These are phyloP conservation scores for Ceratopteris richardii DNA, from an alignment of 75 land plant species.

Conservation along the genomic window DNA sequence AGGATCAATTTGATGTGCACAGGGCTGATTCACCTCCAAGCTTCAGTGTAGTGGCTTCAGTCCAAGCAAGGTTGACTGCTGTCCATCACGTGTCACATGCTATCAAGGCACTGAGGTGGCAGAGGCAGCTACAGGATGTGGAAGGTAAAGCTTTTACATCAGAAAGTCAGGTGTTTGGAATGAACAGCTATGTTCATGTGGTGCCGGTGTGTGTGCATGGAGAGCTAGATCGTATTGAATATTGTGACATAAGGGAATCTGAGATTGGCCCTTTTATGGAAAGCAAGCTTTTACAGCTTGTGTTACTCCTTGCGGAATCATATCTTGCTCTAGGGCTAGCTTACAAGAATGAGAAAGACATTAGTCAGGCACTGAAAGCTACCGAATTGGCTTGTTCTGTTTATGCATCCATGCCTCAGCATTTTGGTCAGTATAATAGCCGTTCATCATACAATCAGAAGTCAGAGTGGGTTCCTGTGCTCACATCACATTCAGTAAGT, in stretches of 20 bases:
- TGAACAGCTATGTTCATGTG: constrained; percentile 14
- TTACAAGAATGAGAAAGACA: constrained; percentile 75
- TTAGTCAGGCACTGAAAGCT: constrained; percentile 69
- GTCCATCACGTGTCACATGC: constrained; percentile 98
- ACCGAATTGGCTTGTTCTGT: constrained; percentile 77
- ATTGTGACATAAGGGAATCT: constrained; percentile 86
- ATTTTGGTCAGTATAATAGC: constrained; percentile 30
- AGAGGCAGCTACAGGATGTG: constrained; percentile 66
- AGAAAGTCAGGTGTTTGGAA: constrained; percentile 13
- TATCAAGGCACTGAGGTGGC: constrained; percentile 87
- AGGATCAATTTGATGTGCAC: background rate
- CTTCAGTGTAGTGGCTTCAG: constrained; percentile 44
- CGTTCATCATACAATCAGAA: constrained; percentile 40
- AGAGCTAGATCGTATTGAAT: constrained; percentile 88
- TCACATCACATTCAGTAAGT: constrained; percentile 4
- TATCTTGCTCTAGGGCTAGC: constrained; percentile 95
- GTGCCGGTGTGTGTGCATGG: constrained; percentile 79
- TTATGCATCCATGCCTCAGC: constrained; percentile 81
- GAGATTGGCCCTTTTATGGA: constrained; percentile 71
- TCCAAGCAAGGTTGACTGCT: constrained; percentile 83
- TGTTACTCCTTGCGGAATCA: constrained; percentile 90
- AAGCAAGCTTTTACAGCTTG: constrained; percentile 79
- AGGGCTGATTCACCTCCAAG: background rate
- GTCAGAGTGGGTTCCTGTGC: constrained; percentile 8
- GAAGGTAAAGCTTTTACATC: constrained; percentile 27